Conservation (phyloP, 345 rosid species). For the Capsella bursapastoris region DNA sequence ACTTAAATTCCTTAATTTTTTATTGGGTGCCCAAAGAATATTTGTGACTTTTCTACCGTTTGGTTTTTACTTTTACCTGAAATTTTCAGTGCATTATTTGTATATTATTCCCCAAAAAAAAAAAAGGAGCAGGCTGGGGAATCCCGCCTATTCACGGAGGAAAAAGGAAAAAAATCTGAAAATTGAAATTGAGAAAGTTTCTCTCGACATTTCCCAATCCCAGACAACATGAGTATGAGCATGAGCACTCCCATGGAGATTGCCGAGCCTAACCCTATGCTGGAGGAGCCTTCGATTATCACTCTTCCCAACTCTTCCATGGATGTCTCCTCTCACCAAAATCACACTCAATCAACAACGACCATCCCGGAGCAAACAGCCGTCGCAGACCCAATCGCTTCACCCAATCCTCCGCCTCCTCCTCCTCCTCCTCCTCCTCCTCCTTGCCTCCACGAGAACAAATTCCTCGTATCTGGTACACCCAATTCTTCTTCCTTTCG, state of each 20-base stretch:
- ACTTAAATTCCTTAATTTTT: too few relatives aligned
- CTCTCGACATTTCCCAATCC: slow-evolving; percentile 5
- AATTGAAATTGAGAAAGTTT: slow-evolving; percentile 1
- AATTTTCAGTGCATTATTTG: neutral
- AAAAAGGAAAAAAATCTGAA: slow-evolving; percentile 16
- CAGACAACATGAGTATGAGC: neutral
- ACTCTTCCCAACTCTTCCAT: slow-evolving; percentile 29
- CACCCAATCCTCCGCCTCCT: slow-evolving; percentile 32
- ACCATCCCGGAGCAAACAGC: slow-evolving; percentile 32
- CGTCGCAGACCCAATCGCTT: slow-evolving; percentile 41
- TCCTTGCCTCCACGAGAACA: slow-evolving; percentile 44
- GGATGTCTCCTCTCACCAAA: slow-evolving; percentile 42
- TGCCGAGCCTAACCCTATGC: slow-evolving; percentile 45
- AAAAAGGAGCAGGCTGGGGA: neutral
- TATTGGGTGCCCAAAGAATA: too few relatives aligned
- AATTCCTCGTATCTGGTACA: slow-evolving; percentile 74
- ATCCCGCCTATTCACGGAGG: slow-evolving; percentile 36
- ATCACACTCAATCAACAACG: neutral
- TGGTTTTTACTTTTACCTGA: neutral
- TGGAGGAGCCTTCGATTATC: slow-evolving; percentile 30
- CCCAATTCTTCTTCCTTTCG: neutral
- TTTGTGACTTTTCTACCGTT: too few relatives aligned
- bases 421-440: neutral
- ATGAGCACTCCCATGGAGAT: slow-evolving; percentile 79
- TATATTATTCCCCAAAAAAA: neutral